Conservation (phyloP, 345 rosid species). For the Aquilaria malaccensis region DNA sequence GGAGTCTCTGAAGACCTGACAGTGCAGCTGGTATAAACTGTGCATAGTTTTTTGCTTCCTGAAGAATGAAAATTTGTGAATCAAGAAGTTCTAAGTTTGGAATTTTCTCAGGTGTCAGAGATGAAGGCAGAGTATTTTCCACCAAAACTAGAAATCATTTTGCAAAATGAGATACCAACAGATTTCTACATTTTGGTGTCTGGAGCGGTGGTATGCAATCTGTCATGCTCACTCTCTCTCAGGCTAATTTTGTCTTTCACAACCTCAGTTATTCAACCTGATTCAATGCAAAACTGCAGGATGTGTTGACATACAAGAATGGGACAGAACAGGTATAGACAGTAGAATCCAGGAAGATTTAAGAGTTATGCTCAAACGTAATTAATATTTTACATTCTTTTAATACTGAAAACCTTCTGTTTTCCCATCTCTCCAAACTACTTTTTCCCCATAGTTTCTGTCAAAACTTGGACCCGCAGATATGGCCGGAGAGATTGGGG, state of each 20-base stretch:
- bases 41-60: not conserved
- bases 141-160: constrained; percentile 81
- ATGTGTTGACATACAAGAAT: constrained; percentile 55
- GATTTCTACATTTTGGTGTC: constrained; percentile 85
- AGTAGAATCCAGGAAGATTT: too few species aligned
- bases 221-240: constrained; percentile 1
- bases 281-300: constrained; percentile 38
- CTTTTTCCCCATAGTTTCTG: constrained; percentile 32
- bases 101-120: constrained; percentile 50
- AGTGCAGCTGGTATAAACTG: constrained; percentile 51
- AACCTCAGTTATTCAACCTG: constrained; percentile 11
- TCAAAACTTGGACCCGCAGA: constrained; percentile 60
- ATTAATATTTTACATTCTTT: too few species aligned
- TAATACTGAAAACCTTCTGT: not conserved
- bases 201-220: constrained; percentile 71
- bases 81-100: too few species aligned
- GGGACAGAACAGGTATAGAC: constrained; percentile 69
- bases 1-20: constrained; percentile 69
- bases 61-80: too few species aligned
- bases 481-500: constrained; percentile 91
- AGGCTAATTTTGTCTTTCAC: not conserved
- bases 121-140: constrained; percentile 89
- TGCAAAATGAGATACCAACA: constrained; percentile 85
- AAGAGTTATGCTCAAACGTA: too few species aligned
- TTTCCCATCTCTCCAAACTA: constrained; percentile 1